Evolutionary conservation across 768 basidiomycete species (phyloP), one percentile per base, ranked within the genome.

Genomic region (Crassisporium funariophilum): DNA sequence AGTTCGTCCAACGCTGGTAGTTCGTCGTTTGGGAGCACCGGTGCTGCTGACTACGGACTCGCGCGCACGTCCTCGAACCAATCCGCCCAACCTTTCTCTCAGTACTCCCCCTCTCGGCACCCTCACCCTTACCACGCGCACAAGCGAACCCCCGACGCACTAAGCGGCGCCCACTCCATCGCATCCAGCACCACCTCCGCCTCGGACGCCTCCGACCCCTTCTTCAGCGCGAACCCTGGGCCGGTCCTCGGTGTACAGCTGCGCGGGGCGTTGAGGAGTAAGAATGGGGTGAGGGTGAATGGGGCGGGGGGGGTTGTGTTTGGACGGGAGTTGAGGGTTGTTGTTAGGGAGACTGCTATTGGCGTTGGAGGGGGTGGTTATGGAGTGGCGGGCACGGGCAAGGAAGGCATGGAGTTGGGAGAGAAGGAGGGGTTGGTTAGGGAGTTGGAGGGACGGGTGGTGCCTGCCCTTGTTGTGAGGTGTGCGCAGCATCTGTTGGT

Each of bases 401-500:
- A 53, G 33, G 35, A n/a, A n/a, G n/a, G n/a, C n/a, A n/a, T 25
- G 13, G 42, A 49, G 37, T 49, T 43, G 20, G 41, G 38, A 25
- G 55, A 53, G 41, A 67, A 61, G 52, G 45, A 60, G 55, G 47
- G 62, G 53, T 16, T 61, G 59, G 36, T 55, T 57, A 37, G 66
- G 51, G 67, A 65, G 11, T 52, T 84, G 49, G 82, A 83, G 60
- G 64, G 60, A 40, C 71, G 82, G 35, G 65, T 66, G 56, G 55
- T 94, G 31, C 88, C 91, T 33, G 90, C 89, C 0, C 68, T 94
- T 17, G 82, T 91, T 20, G 82, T 88, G 40, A 74, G 91, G 47
- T 94, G 90, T 64, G 83, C 86, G 3, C 87, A 93, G 59, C 91
- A 93, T 68, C 60, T 93, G 45, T 67, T 88, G 60, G 69, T 77